Percentiles rank a stretch among this genome's conserved stretches.
These are phyloP conservation scores for Pseudoperonospora humuli DNA, from an alignment of 352 stramenopile species.

Conservation along the genomic window DNA sequence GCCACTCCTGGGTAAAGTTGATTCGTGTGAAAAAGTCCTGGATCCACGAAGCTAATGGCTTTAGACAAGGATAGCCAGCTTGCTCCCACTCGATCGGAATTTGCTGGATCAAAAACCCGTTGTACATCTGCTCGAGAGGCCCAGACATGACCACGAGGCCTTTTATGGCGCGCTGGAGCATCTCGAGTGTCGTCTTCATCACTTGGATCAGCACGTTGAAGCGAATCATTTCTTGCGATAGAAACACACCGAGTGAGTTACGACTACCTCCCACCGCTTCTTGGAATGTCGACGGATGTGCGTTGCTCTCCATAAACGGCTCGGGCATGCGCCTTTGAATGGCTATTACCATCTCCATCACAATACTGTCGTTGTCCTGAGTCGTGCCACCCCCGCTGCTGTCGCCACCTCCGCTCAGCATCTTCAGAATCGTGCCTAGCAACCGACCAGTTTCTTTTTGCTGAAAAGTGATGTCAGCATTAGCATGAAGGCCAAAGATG, in stretches of 20 bases:
- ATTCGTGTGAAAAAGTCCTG: slow-evolving; percentile 89
- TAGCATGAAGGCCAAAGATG: slow-evolving; percentile 90
- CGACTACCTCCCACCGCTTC: slow-evolving; percentile 75
- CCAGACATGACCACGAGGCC: slow-evolving; percentile 87
- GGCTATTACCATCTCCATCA: slow-evolving; percentile 77
- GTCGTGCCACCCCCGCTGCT: slow-evolving; percentile 33
- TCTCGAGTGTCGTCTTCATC: slow-evolving; percentile 79
- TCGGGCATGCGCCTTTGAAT: slow-evolving; percentile 78
- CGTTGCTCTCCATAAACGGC: slow-evolving; percentile 51
- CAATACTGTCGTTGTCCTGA: slow-evolving; percentile 62
- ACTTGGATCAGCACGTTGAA: slow-evolving; percentile 86
- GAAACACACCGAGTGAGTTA: slow-evolving; percentile 90
- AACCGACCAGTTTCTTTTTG: slow-evolving; percentile 86
- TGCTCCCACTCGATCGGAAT: slow-evolving; percentile 86
- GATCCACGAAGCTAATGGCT: slow-evolving; percentile 88
- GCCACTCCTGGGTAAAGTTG: slow-evolving; percentile 76
- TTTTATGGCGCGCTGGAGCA: slow-evolving; percentile 87
- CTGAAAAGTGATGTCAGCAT: slow-evolving; percentile 93
- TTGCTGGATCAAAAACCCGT: slow-evolving; percentile 86
- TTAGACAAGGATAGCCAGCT: slow-evolving; percentile 87
- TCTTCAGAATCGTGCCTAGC: slow-evolving; percentile 60
- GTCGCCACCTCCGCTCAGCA: slow-evolving; percentile 56
- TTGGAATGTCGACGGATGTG: slow-evolving; percentile 78
- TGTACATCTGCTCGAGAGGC: slow-evolving; percentile 89
- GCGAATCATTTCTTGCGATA: slow-evolving; percentile 86